These are phyloP conservation scores for Hemileia vastatrix DNA, from an alignment of 1,284 basidiomycete species.

Conservation along the genomic window DNA sequence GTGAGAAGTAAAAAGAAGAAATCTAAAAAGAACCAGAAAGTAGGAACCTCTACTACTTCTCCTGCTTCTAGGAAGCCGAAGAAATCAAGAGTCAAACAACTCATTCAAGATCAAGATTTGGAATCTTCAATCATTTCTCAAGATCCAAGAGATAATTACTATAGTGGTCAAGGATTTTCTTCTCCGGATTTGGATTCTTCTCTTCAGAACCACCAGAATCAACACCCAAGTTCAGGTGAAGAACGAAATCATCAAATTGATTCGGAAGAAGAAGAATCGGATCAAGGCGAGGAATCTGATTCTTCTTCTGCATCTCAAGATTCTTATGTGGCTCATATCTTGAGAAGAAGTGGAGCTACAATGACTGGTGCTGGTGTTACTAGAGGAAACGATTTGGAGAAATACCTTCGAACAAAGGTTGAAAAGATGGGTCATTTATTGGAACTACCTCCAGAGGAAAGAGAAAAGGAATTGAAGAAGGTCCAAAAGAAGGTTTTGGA, in stretches of 20 bases:
- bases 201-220: neutral
- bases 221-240: neutral
- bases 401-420: slow-evolving; percentile 89
- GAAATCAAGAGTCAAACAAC: neutral
- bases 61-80: neutral
- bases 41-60: neutral
- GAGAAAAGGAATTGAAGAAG: too few species aligned
- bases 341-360: slow-evolving; percentile 60
- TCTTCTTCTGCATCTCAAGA: slow-evolving; percentile 39
- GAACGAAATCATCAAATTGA: neutral
- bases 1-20: neutral
- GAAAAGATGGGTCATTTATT: slow-evolving; percentile 92
- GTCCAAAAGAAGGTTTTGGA: too few species aligned
- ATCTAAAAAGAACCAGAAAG: slow-evolving; percentile 3
- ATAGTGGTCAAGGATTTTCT: neutral
- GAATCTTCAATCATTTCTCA: neutral
- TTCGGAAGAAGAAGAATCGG: slow-evolving; percentile 36
- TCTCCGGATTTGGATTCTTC: neutral
- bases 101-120: neutral
- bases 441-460: slow-evolving; percentile 50
- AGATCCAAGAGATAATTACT: neutral
- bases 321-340: slow-evolving; percentile 43
- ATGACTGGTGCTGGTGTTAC: slow-evolving; percentile 73
- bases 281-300: slow-evolving; percentile 45
- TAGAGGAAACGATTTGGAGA: slow-evolving; percentile 77